phyloP scores from a whole-genome alignment of 306 rosid genomes.

The Nissolia schottii region DNA sequence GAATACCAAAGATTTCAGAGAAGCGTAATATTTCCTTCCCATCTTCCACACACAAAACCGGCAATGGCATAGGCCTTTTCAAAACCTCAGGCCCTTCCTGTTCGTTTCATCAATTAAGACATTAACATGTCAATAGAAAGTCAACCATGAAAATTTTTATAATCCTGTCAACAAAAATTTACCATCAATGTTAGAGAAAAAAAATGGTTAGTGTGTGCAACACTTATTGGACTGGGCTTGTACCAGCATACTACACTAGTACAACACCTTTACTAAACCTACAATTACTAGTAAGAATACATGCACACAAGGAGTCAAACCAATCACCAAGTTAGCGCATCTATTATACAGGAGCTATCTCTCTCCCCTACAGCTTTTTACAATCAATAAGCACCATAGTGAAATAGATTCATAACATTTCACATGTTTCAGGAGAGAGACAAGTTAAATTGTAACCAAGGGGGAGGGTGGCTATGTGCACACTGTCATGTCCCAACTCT shows the following conservation, averaged over 20 bases:
- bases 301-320: not conserved
- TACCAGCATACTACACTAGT: not conserved
- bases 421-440: not conserved
- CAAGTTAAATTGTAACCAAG: not conserved
- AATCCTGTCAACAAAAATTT: constrained; percentile 23
- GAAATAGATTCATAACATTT: not conserved
- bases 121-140: constrained; percentile 30
- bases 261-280: not conserved
- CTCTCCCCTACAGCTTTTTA: not conserved
- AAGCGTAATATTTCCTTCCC: constrained; percentile 76
- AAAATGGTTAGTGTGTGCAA: not conserved
- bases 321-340: not conserved
- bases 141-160: constrained; percentile 20
- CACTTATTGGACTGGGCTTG: constrained; percentile 1
- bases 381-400: not conserved
- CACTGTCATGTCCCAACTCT: not conserved
- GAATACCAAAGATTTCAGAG: constrained; percentile 91
- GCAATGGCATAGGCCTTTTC: constrained; percentile 57
- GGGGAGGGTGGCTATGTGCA: not conserved
- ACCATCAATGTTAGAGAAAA: constrained; percentile 2
- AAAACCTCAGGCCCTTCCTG: constrained; percentile 57
- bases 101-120: constrained; percentile 24
- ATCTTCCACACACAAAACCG: constrained; percentile 83
- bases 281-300: not conserved
- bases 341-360: not conserved